Evolutionary conservation across 2,329 filamentous ascomycete species (phyloP).

Genomic region (Tricladium varicosporioides): DNA sequence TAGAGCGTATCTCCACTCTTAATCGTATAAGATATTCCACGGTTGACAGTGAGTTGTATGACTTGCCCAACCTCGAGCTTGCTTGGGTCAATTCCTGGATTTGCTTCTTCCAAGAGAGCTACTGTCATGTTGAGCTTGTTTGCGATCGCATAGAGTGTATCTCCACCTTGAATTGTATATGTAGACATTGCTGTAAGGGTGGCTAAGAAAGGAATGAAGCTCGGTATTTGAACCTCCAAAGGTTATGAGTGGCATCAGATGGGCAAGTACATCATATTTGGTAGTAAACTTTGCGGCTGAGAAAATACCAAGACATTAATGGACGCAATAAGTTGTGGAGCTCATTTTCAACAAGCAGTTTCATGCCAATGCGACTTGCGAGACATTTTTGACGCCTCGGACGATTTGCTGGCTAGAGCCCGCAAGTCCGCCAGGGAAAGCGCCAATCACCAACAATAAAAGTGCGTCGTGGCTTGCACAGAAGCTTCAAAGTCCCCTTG

Average conservation of each 20-base stretch:
- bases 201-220: too few relatives aligned
- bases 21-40: constrained; percentile 1
- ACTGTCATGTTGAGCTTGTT: constrained; percentile 5
- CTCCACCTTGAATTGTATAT: constrained; percentile 14
- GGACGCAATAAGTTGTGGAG: too few relatives aligned
- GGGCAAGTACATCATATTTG: too few relatives aligned
- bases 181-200: neutral
- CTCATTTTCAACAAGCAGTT: too few relatives aligned
- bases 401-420: neutral
- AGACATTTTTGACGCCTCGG: neutral
- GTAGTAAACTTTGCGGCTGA: too few relatives aligned
- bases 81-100: constrained; percentile 8
- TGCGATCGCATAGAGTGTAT: constrained; percentile 11
- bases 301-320: too few relatives aligned
- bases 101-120: constrained; percentile 8
- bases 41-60: neutral
- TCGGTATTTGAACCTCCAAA: too few relatives aligned
- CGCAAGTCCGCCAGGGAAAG: neutral
- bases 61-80: constrained; percentile 10
- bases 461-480: too few relatives aligned
- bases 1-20: constrained; percentile 7
- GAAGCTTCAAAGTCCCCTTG: neutral
- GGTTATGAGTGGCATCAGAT: too few relatives aligned
- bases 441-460: neutral
- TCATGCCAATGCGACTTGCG: too few relatives aligned